Evolutionary conservation across 1,284 basidiomycete species (phyloP).

Genomic region (Rhodotorula sp.): DNA sequence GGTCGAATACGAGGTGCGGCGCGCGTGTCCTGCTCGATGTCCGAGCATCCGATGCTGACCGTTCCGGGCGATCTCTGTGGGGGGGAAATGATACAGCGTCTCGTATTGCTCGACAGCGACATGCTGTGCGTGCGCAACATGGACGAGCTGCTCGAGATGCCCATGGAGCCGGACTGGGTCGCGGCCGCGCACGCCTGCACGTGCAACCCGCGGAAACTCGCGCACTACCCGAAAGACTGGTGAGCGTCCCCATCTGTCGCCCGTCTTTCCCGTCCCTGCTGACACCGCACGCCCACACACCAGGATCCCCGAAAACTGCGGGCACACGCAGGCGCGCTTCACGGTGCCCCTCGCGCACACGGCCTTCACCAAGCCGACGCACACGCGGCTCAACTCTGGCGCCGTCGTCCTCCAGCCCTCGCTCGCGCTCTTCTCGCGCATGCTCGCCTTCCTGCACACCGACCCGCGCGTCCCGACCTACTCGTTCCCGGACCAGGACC

Average conservation of each 20-base stretch:
- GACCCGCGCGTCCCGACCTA: slow-evolving; percentile 69
- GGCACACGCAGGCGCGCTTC: slow-evolving; percentile 61
- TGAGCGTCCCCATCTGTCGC: slow-evolving; percentile 52
- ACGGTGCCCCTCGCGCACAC: slow-evolving; percentile 51
- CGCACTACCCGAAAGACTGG: slow-evolving; percentile 89
- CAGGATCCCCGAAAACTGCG: slow-evolving; percentile 88
- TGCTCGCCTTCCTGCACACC: slow-evolving; percentile 66
- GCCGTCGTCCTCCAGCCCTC: slow-evolving; percentile 79
- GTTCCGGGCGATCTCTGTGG: background rate
- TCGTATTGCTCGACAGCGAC: slow-evolving; percentile 85
- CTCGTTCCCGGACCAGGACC: slow-evolving; percentile 89
- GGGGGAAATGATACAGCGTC: slow-evolving; percentile 57
- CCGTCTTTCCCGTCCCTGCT: background rate
- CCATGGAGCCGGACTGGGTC: slow-evolving; percentile 66
- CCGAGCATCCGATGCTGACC: slow-evolving; percentile 1
- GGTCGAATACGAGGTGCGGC: slow-evolving; percentile 68
- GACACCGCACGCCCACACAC: background rate
- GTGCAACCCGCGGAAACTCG: slow-evolving; percentile 82
- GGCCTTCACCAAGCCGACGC: slow-evolving; percentile 64
- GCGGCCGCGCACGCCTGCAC: slow-evolving; percentile 86
- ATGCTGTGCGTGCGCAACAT: slow-evolving; percentile 86
- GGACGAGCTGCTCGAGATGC: slow-evolving; percentile 78
- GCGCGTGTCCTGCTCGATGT: background rate
- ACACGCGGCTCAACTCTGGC: slow-evolving; percentile 82
- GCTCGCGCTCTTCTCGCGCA: slow-evolving; percentile 57